Evolutionary conservation across 2,329 filamentous ascomycete genomes (phyloP).

Genomic region (Sphaerostilbella broomeana): DNA sequence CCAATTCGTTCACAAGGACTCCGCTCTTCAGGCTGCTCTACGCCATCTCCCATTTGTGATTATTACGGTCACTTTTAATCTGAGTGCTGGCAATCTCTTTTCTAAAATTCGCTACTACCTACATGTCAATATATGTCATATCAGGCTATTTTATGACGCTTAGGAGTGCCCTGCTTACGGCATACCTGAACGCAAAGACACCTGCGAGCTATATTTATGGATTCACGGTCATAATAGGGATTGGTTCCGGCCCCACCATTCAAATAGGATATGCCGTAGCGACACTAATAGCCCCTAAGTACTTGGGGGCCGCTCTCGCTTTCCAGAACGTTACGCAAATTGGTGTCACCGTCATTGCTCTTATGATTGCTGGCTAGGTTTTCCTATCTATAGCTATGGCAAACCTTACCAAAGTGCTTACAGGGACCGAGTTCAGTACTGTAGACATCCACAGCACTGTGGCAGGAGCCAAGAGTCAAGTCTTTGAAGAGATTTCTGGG

Average conservation of each 20-base stretch:
- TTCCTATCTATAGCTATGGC: conserved; percentile 25
- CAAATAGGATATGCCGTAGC: conserved; percentile 26
- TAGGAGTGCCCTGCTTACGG: conserved; percentile 7
- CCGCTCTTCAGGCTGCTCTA: conserved; percentile 12
- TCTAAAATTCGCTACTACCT: conserved; percentile 11
- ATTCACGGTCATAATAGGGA: conserved; percentile 12
- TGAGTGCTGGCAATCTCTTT: conserved; percentile 6
- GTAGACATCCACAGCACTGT: conserved; percentile 12
- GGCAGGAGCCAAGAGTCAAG: conserved; percentile 10
- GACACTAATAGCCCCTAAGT: conserved; percentile 7
- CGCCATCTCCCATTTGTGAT: conserved; percentile 13
- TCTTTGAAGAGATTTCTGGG: conserved; percentile 11
- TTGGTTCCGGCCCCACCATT: conserved; percentile 13
- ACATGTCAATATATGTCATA: conserved; percentile 12
- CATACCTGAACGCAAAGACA: conserved; percentile 6
- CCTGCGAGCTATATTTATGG: conserved; percentile 14
- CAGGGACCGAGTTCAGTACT: background rate
- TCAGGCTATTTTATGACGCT: conserved; percentile 13
- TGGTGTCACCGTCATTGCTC: conserved; percentile 16
- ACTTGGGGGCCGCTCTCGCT: conserved; percentile 1
- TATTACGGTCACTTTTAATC: conserved; percentile 3
- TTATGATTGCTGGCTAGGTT: conserved; percentile 23
- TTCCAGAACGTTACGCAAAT: conserved; percentile 25
- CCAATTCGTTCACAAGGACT: conserved; percentile 15
- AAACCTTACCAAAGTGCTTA: conserved; percentile 4